Conservation (phyloP, 192 early-diverging fungal genomes). For the Linnemannia elongata region DNA sequence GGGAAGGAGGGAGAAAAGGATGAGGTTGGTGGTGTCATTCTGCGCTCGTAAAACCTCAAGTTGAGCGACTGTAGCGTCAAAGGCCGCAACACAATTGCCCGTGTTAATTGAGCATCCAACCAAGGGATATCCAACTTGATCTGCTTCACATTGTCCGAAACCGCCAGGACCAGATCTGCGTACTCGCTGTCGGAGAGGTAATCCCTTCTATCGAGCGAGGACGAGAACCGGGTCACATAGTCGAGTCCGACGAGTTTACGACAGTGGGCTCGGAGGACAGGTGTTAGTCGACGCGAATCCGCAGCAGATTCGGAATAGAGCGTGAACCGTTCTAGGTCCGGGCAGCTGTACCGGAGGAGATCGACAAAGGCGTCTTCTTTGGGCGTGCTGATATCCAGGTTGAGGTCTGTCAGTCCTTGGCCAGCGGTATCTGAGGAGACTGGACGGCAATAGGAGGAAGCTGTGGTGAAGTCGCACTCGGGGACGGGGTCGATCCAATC, state of each 20-base stretch:
- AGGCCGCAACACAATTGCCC: conserved; percentile 23
- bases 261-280: conserved; percentile 20
- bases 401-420: conserved; percentile 12
- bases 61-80: neutral
- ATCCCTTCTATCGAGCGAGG: conserved; percentile 17
- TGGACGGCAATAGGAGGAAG: neutral
- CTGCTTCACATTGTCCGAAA: neutral
- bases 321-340: conserved; percentile 26
- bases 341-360: conserved; percentile 22
- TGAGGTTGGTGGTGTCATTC: neutral
- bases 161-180: conserved; percentile 17
- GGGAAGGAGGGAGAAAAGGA: neutral
- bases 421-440: neutral
- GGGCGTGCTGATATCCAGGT: conserved; percentile 26
- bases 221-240: conserved; percentile 30
- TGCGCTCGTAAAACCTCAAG: conserved; percentile 19
- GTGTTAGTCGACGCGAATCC: conserved; percentile 22
- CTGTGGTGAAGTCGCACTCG: neutral
- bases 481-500: conserved; percentile 32
- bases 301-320: conserved; percentile 31
- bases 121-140: conserved; percentile 43
- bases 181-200: conserved; percentile 36
- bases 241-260: conserved; percentile 21
- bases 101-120: conserved; percentile 23
- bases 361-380: conserved; percentile 33